A percentile compares a stretch with the other conserved stretches of the same genome.
Evolutionary conservation across 192 early-diverging fungal species (phyloP).

Genomic region (Coemansia sp.): DNA sequence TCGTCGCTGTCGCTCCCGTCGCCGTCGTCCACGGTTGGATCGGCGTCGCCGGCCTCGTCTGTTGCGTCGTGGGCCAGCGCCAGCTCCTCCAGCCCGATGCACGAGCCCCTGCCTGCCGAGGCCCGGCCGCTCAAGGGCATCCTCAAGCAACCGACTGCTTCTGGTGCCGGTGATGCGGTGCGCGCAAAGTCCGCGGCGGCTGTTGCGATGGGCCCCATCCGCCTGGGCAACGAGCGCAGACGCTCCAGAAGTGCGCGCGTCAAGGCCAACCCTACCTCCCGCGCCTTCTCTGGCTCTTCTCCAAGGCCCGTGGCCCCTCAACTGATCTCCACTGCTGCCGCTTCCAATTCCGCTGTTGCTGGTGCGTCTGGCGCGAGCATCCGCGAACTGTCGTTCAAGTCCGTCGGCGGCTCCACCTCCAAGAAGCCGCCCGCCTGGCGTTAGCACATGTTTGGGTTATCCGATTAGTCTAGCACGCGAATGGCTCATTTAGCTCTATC

Average conservation of each 20-base stretch:
- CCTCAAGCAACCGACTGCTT: conserved; percentile 25
- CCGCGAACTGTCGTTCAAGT: conserved; percentile 46
- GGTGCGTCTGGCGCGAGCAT: background rate
- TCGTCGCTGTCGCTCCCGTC: conserved; percentile 35
- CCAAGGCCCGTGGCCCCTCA: conserved; percentile 20
- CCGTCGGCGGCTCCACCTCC: conserved; percentile 13
- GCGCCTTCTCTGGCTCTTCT: conserved; percentile 16
- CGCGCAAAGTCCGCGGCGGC: background rate
- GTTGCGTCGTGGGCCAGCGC: conserved; percentile 47
- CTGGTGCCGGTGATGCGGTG: background rate
- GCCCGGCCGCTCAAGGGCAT: conserved; percentile 48
- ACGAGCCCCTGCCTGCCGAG: conserved; percentile 45
- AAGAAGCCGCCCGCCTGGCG: conserved; percentile 38
- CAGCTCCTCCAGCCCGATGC: conserved; percentile 30
- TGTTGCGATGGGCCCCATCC: conserved; percentile 27
- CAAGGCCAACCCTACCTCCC: conserved; percentile 28
- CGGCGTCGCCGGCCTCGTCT: conserved; percentile 35
- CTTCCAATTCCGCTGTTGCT: no score
- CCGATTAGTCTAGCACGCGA: no score
- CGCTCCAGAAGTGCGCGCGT: conserved; percentile 42
- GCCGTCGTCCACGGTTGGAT: conserved; percentile 23
- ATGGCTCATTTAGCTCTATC: background rate
- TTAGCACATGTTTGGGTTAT: background rate
- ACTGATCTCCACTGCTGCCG: no score
- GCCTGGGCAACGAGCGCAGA: conserved; percentile 36